These are phyloP conservation scores for Vigna mungo DNA, from an alignment of 306 rosid genomes.

Conservation along the genomic window DNA sequence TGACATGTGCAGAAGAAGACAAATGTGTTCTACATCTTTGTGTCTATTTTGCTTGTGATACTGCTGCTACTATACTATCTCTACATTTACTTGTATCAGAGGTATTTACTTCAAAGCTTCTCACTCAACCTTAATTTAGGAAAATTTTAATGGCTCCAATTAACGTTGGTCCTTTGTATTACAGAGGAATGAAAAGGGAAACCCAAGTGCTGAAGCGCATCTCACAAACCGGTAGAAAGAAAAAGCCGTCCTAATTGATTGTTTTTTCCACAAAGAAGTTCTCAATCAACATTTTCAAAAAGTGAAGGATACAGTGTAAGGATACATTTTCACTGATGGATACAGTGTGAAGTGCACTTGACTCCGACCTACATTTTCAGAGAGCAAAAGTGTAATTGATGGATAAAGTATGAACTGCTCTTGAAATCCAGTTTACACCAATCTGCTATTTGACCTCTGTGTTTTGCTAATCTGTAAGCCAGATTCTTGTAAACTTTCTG, in stretches of 20 bases:
- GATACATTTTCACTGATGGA: conserved; percentile 12
- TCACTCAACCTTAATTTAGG: conserved; percentile 25
- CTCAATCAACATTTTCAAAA: conserved; percentile 28
- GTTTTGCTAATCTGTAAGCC: conserved; percentile 22
- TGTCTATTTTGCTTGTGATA: conserved; percentile 60
- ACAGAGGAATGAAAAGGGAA: conserved; percentile 70
- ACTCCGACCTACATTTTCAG: conserved; percentile 23
- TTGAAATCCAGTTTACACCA: conserved; percentile 24
- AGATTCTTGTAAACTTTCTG: conserved; percentile 29
- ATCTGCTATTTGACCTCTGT: conserved; percentile 23
- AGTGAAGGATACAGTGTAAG: conserved; percentile 33
- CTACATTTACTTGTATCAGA: conserved; percentile 65
- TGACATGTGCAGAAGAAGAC: conserved; percentile 59
- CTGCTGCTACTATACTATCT: conserved; percentile 65
- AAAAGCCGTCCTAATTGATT: conserved; percentile 63
- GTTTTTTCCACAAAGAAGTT: conserved; percentile 26
- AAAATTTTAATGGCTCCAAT: conserved; percentile 5
- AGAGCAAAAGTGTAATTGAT: conserved; percentile 27
- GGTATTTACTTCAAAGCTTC: conserved; percentile 54
- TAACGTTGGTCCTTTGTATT: conserved; percentile 34
- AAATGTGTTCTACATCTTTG: conserved; percentile 58
- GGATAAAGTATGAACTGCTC: conserved; percentile 11
- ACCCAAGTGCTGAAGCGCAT: conserved; percentile 64
- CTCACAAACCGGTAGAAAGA: conserved; percentile 61
- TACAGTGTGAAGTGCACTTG: conserved; percentile 5